Base-by-base conservation (phyloP, 805 yeast genomes). In the Starmera quercuum region DNA sequence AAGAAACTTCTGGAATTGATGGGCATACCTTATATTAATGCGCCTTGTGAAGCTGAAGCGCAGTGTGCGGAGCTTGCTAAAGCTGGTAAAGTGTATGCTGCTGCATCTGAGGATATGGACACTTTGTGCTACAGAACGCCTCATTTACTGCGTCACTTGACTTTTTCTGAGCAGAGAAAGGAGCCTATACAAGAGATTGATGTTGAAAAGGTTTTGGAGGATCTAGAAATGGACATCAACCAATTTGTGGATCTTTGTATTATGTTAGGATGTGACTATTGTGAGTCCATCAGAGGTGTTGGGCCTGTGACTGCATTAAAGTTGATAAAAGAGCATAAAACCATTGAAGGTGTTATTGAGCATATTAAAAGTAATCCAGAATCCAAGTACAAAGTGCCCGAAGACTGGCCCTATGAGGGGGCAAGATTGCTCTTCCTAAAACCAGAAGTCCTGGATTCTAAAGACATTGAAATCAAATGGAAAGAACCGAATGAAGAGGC, bases 41-140 rank as follows among this genome's bases (percentile, higher is more conserved):
- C 98, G 0, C 98, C 99, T 2, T 81, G 96, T 54, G 99, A 92
- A 59, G 99, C 99, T 2, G 99, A 92, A 56, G 95, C 98, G 0
- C 97, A 92, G 51, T 92, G 98, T 65, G 97, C 98, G 0, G 92
- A 78, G 42, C 61, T 92, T 31, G 97, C 97, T 4, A 73, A 77
- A 37, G 73, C 76, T 10, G 97, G 95, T 2, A 87, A 86, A 52
- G 97, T 90, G 0, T 92, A 79, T 54, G 98, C 95, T 7, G 95
- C 97, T 3, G 98, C 97, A 1, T 83, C 95, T 6, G 98, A 92
- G 56, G 98, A 92, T 74, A 92, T 92, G 98, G 98, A 92, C 60
- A 92, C 98, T 1, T 58, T 92, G 36, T 92, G 97, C 51, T 92
- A 90, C 54, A 79, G 76, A 36, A 84, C 97, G 2, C 92, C 95